Evolutionary conservation across 371 early-diverging fungal species (phyloP).

Genomic region (Lichtheimia ornata): DNA sequence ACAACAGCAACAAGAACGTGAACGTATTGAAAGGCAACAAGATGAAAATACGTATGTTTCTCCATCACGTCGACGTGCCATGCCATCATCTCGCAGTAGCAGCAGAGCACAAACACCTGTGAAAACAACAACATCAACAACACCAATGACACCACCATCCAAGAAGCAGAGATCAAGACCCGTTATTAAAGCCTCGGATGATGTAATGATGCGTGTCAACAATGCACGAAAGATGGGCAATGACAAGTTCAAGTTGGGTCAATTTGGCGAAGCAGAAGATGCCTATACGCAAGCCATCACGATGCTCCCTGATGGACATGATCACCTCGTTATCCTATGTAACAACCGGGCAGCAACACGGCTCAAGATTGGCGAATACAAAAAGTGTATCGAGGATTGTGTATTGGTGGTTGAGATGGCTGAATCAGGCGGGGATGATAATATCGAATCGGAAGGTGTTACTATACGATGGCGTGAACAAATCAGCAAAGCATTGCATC

Average conservation of each 20-base stretch:
- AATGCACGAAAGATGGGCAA: constrained; percentile 72
- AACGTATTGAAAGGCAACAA: constrained; percentile 16
- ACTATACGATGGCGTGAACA: constrained; percentile 58
- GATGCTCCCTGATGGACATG: constrained; percentile 60
- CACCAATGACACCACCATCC: constrained; percentile 3
- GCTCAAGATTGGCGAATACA: constrained; percentile 85
- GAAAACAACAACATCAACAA: constrained; percentile 5
- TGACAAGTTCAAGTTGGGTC: constrained; percentile 83
- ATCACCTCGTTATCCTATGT: constrained; percentile 61
- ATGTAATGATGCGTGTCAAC: constrained; percentile 34
- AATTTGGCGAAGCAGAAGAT: constrained; percentile 80
- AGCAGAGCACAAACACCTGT: constrained; percentile 4
- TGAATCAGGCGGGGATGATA: constrained; percentile 27
- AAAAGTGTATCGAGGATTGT: constrained; percentile 70
- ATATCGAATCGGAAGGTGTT: constrained; percentile 36
- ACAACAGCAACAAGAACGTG: constrained; percentile 16
- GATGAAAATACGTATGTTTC: constrained; percentile 54
- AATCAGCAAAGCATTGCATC: constrained; percentile 65
- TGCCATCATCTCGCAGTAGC: constrained; percentile 3
- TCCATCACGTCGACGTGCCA: constrained; percentile 51
- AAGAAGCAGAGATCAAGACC: constrained; percentile 24
- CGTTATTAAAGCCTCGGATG: constrained; percentile 19
- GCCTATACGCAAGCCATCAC: constrained; percentile 75
- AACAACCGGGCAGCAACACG: constrained; percentile 91
- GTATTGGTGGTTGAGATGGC: constrained; percentile 47